Evolutionary conservation across 768 basidiomycete genomes (phyloP), one percentile per base, ranked within the genome.

Genomic region (Hebeloma cylindrosporum): DNA sequence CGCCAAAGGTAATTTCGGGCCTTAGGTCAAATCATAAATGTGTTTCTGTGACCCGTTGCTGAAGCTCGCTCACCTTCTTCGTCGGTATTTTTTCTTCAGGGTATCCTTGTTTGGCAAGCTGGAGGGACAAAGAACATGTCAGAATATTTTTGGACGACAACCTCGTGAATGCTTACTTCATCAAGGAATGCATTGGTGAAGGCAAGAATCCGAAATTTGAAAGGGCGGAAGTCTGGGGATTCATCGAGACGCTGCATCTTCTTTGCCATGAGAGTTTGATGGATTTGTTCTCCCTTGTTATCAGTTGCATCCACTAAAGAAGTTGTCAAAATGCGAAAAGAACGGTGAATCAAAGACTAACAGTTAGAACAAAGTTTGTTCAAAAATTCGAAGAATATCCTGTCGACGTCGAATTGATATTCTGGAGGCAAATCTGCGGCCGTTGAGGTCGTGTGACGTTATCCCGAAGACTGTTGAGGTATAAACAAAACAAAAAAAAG

Each of bases 151-250:
- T 7, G 9, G 34, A 36, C n/a, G 37, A 45, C 37, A 39, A 51
- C 38, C 40, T 39, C n/a, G n/a, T 2, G 35, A 43, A 38, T 25
- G 38, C 71, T 54, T 62, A 89, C 89, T 73, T 92, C 88, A 64
- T 97, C 96, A 53, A 93, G 73, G 60, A 98, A 98, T 3, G 88
- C 88, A 58, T 92, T 88, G 5, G 94, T 98, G 67, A 99, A 99
- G 1, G 95, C 95, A 61, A 93, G 91, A 54, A 99, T 99, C 47
- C 95, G 83, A 71, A 99, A 99, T 67, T 97, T 97, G 82, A 99
- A 98, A 36, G 95, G 95, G 20, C 95, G 82, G 68, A 95, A 99
- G 66, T 98, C 95, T 31, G 85, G 83, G 27, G 91, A 93, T 70
- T 97, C 95, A 62, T 96, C 94, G 44, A 98, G 74, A 41, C 92